phyloP scores from a whole-genome alignment of 768 basidiomycete species.

The Kwoniella botswanensis region DNA sequence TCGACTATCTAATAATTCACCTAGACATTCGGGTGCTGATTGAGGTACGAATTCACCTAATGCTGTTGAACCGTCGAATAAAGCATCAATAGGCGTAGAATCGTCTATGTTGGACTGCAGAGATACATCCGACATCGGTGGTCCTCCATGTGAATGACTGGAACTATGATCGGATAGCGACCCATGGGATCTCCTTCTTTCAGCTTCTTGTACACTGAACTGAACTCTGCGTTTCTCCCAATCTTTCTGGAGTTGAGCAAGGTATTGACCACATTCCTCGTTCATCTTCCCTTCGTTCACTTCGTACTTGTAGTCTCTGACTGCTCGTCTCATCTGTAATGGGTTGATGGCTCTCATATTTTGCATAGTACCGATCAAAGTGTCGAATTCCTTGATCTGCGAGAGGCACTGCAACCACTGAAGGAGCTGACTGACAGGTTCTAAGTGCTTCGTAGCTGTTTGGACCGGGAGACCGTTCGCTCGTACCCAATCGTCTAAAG shows the following conservation, averaged over 20 bases:
- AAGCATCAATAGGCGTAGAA: slow-evolving; percentile 68
- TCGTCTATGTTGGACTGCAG: slow-evolving; percentile 29
- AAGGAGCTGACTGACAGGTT: slow-evolving; percentile 76
- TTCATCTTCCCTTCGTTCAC: slow-evolving; percentile 90
- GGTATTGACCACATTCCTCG: slow-evolving; percentile 92
- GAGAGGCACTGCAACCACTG: slow-evolving; percentile 73
- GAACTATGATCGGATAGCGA: slow-evolving; percentile 60
- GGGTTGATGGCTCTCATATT: slow-evolving; percentile 86
- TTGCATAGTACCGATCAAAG: slow-evolving; percentile 87
- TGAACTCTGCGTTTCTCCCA: slow-evolving; percentile 93
- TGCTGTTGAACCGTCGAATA: slow-evolving; percentile 74
- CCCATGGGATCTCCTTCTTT: slow-evolving; percentile 64
- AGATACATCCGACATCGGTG: slow-evolving; percentile 54
- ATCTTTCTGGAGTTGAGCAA: slow-evolving; percentile 92
- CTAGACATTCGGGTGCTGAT: slow-evolving; percentile 77
- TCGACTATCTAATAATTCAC: slow-evolving; percentile 89
- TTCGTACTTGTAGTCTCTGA: slow-evolving; percentile 84
- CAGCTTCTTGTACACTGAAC: slow-evolving; percentile 64
- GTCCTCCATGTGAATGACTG: slow-evolving; percentile 44
- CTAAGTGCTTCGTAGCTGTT: slow-evolving; percentile 74
- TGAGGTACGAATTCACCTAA: slow-evolving; percentile 77
- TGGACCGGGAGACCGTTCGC: slow-evolving; percentile 78
- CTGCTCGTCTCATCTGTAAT: slow-evolving; percentile 92
- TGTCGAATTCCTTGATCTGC: slow-evolving; percentile 82
- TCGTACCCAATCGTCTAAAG: slow-evolving; percentile 89